Evolutionary conservation across 2,329 filamentous ascomycete species (phyloP).

Genomic region (Diplodia sapinea): DNA sequence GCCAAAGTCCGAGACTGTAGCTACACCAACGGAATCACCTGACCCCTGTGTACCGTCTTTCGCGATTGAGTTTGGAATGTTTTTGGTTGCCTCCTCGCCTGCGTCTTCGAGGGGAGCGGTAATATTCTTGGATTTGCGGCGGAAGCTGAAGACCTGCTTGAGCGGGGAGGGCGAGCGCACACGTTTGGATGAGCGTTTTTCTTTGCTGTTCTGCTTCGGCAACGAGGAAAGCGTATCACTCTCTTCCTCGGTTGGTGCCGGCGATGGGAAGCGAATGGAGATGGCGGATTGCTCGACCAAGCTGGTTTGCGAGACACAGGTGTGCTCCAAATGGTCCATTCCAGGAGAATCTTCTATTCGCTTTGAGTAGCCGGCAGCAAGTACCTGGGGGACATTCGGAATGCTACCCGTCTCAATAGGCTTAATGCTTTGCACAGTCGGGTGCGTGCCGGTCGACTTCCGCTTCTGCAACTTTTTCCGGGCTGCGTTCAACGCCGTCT

Average conservation of each 20-base stretch:
- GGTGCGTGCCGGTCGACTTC: constrained; percentile 39
- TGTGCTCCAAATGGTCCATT: constrained; percentile 47
- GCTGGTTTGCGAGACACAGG: constrained; percentile 41
- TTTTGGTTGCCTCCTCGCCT: background rate
- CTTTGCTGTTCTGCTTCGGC: background rate
- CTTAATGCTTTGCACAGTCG: constrained; percentile 43
- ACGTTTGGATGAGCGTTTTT: constrained; percentile 8
- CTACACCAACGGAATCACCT: constrained; percentile 35
- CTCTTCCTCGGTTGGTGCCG: constrained; percentile 2
- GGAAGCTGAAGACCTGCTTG: constrained; percentile 21
- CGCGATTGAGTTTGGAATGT: background rate
- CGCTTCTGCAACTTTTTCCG: constrained; percentile 39
- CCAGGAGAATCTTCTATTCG: constrained; percentile 44
- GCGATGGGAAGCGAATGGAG: constrained; percentile 34
- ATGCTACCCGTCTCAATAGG: constrained; percentile 42
- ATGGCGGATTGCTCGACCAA: constrained; percentile 33
- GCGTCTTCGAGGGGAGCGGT: background rate
- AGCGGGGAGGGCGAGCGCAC: constrained; percentile 7
- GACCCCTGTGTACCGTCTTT: background rate
- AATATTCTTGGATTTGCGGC: constrained; percentile 15
- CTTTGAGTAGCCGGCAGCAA: constrained; percentile 46
- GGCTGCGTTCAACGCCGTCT: background rate
- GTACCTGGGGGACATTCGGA: constrained; percentile 43
- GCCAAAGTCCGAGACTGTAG: constrained; percentile 48
- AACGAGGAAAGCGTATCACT: background rate